phyloP scores from a whole-genome alignment of 345 rosid species.

The Brassica napus region DNA sequence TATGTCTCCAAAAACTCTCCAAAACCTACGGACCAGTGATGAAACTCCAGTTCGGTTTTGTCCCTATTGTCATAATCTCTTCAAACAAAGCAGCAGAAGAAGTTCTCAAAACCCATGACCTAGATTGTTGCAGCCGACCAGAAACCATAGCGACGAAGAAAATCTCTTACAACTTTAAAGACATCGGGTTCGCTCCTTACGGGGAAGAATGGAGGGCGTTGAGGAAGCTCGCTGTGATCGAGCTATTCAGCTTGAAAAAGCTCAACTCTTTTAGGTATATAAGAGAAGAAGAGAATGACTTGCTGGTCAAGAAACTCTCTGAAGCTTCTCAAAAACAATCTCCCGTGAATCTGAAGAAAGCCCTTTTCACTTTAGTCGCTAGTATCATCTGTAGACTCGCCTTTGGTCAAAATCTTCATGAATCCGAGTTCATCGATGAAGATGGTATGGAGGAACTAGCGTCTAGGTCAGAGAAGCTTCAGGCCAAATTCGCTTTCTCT shows the following conservation, averaged over 20 bases:
- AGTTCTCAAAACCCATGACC: conserved; percentile 44
- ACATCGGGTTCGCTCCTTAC: conserved; percentile 51
- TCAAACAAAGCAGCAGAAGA: conserved; percentile 42
- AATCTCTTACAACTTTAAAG: conserved; percentile 46
- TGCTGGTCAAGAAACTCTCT: conserved; percentile 35
- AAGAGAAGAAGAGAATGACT: conserved; percentile 43
- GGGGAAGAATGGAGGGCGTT: conserved; percentile 45
- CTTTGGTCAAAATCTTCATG: conserved; percentile 44
- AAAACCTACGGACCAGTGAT: conserved; percentile 36
- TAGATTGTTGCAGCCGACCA: conserved; percentile 47
- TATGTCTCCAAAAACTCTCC: conserved; percentile 25
- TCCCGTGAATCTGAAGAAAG: conserved; percentile 41
- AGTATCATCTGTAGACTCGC: conserved; percentile 41
- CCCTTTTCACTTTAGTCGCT: conserved; percentile 36
- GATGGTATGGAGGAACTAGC: conserved; percentile 37
- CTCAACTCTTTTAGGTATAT: conserved; percentile 37
- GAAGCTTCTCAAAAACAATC: conserved; percentile 34
- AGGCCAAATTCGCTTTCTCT: conserved; percentile 33
- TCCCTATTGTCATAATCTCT: conserved; percentile 27
- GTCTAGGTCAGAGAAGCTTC: conserved; percentile 32
- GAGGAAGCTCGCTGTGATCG: conserved; percentile 41
- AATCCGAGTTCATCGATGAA: conserved; percentile 33
- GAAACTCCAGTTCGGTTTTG: conserved; percentile 30
- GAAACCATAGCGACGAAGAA: conserved; percentile 23
- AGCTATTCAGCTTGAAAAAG: conserved; percentile 37